Percentiles rank a stretch among this genome's conserved stretches.
These are phyloP conservation scores for Lathyrus tuberosus DNA, from an alignment of 306 rosid genomes.

Conservation along the genomic window DNA sequence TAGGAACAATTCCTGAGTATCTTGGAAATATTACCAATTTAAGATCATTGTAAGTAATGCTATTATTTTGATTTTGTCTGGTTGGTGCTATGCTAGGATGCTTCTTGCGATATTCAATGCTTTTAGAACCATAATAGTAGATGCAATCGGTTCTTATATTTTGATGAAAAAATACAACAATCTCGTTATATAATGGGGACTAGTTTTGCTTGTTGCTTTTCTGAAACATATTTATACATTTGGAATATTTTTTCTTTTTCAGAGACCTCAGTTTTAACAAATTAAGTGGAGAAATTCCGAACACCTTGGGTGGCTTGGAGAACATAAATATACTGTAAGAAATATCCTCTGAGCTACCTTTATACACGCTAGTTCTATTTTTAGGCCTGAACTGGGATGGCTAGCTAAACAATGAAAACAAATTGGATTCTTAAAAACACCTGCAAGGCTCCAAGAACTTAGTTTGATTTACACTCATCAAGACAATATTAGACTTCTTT, in stretches of 20 bases:
- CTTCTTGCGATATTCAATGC: background rate
- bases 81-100: background rate
- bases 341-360: background rate
- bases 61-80: background rate
- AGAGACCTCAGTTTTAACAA: slow-evolving; percentile 51
- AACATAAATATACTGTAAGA: slow-evolving; percentile 43
- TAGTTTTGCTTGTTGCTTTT: slow-evolving; percentile 26
- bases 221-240: background rate
- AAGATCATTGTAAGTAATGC: slow-evolving; percentile 54
- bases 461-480: too few species aligned
- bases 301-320: slow-evolving; percentile 17
- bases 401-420: too few species aligned
- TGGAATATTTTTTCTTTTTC: slow-evolving; percentile 18
- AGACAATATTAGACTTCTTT: too few species aligned
- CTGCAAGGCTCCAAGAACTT: too few species aligned
- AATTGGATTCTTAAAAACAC: too few species aligned
- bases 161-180: background rate
- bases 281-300: slow-evolving; percentile 44
- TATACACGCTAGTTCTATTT: background rate
- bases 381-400: background rate
- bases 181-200: slow-evolving; percentile 7
- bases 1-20: slow-evolving; percentile 44
- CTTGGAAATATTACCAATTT: slow-evolving; percentile 46
- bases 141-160: background rate
- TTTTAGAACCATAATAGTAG: background rate